A percentile compares a stretch with the other conserved stretches of the same genome.
Evolutionary conservation across 2,329 filamentous ascomycete species (phyloP).

Genomic region (Ophiosphaerella herpotricha): DNA sequence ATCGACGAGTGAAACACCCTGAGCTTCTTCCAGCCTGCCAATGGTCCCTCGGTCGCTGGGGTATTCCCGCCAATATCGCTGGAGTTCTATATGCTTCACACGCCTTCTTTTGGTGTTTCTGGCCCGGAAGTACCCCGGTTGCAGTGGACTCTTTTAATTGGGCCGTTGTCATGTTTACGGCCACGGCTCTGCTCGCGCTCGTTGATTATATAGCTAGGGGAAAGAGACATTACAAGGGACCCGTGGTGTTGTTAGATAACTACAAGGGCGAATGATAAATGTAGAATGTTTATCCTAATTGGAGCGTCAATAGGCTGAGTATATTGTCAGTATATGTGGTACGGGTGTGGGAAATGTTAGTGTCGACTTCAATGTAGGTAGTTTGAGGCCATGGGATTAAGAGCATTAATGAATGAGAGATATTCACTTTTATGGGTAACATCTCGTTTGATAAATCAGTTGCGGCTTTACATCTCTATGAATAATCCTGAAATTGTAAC

Average conservation of each 20-base stretch:
- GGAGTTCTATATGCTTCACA: slow-evolving; percentile 44
- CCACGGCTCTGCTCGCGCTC: slow-evolving; percentile 28
- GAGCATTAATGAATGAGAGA: too few species aligned
- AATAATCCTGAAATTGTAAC: too few species aligned
- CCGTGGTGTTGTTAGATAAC: slow-evolving; percentile 33
- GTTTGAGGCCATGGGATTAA: too few species aligned
- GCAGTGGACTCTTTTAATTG: slow-evolving; percentile 39
- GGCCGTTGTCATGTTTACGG: slow-evolving; percentile 44
- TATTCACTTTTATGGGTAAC: too few species aligned
- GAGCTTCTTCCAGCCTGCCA: slow-evolving; percentile 44
- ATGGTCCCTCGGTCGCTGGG: slow-evolving; percentile 48
- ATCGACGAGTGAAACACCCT: slow-evolving; percentile 43
- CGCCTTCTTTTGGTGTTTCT: slow-evolving; percentile 51
- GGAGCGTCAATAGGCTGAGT: too few species aligned
- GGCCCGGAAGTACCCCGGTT: slow-evolving; percentile 40
- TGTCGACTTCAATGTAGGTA: too few species aligned
- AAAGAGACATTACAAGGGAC: slow-evolving; percentile 40
- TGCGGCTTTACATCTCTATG: too few species aligned
- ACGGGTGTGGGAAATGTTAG: too few species aligned
- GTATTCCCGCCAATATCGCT: slow-evolving; percentile 44
- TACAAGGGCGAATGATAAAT: slow-evolving; percentile 24
- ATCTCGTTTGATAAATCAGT: too few species aligned
- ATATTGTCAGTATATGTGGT: too few species aligned
- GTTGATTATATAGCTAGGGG: slow-evolving; percentile 38
- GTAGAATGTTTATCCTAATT: too few species aligned